Base-by-base conservation (phyloP, 2,329 filamentous ascomycete species). In the Neonectria hederae region DNA sequence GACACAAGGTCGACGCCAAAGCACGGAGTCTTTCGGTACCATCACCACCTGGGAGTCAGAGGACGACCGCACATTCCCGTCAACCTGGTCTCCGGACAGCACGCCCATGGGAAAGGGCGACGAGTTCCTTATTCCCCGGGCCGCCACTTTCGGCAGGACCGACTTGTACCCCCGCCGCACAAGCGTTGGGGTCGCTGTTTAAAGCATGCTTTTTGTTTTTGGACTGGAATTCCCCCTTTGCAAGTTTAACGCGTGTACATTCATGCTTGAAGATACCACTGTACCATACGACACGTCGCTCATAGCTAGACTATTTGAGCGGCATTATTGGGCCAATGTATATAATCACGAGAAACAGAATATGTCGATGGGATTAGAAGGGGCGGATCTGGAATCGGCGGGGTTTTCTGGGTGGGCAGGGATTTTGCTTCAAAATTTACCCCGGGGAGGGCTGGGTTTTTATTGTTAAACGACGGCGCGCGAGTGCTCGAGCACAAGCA, bases 21-120 rank as follows among this genome's bases (percentile, higher is more conserved):
- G 84, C 70, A 75, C 81, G 56, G 82, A 83, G 59, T 84, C 83
- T 26, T 72, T 79, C 51, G 82, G 81, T 49, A 84, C 83, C 2
- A 76, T 83, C 56, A 85, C 83, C 55, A 85, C 85, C 5, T 86
- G 85, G 79, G 82, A 82, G 60, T 83, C 78, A 49, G 80, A 81
- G 17, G 80, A 82, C 14, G 81, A 82, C 60, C 79, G 78, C 59
- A 85, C 81, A 6, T 69, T 81, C 48, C 80, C 81, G n/a, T 84
- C 83, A 2, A 83, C 79, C 13, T 83, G 83, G 75, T 86, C 84
- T 21, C 81, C 83, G 8, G 80, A 81, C 56, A 84, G 82, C 72
- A 82, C 78, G 9, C 79, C 77, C 30, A 72, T 77, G 35, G 77
- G 76, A 63, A 75, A 76, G 64, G 61, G 42, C 11, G 79, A 80